phyloP scores from a whole-genome alignment of 371 early-diverging fungal genomes.

The Haplosporangium sp. region DNA sequence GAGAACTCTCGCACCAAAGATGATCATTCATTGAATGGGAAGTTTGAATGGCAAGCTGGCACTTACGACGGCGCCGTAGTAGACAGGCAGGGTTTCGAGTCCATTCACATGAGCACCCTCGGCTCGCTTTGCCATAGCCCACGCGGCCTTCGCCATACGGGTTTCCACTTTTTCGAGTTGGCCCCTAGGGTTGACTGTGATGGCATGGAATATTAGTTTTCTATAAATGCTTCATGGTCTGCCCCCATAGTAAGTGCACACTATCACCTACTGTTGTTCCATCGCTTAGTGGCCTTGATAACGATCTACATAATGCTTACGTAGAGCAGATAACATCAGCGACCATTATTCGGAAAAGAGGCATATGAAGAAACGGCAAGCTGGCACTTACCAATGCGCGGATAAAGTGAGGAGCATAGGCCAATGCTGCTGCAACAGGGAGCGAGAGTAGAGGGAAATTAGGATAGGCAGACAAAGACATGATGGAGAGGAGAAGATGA shows the following conservation, averaged over 20 bases:
- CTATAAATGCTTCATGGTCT: neutral
- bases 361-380: too few relatives aligned
- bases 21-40: neutral
- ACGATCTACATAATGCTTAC: conserved; percentile 28
- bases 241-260: neutral
- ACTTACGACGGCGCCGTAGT: conserved; percentile 54
- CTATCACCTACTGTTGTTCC: conserved; percentile 49
- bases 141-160: conserved; percentile 50
- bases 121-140: conserved; percentile 56
- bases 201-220: neutral
- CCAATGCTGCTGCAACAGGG: conserved; percentile 45
- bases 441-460: conserved; percentile 47
- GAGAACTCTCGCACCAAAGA: too few relatives aligned
- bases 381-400: conserved; percentile 24
- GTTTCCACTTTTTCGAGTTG: conserved; percentile 50
- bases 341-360: too few relatives aligned
- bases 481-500: conserved; percentile 2
- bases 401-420: conserved; percentile 54
- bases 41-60: conserved; percentile 9
- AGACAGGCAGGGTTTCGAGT: conserved; percentile 50
- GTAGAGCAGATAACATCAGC: too few relatives aligned
- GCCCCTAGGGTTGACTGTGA: conserved; percentile 49
- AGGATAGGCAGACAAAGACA: conserved; percentile 32
- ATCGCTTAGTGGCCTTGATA: conserved; percentile 38
- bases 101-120: conserved; percentile 56